Conservation (phyloP, 805 yeast genomes). For the Yamadazyma sp. region DNA sequence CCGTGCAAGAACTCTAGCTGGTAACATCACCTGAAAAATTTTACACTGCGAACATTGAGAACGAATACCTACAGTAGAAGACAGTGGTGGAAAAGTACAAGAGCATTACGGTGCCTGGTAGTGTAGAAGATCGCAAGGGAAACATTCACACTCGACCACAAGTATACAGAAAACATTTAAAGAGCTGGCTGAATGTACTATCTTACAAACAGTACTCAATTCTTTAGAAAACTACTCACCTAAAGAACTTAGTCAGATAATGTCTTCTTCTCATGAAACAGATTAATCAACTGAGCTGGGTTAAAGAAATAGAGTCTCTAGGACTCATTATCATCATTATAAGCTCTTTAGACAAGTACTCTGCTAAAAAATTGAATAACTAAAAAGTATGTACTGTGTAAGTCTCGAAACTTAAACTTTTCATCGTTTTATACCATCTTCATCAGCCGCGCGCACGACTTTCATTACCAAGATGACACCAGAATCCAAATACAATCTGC, state of each 20-base stretch:
- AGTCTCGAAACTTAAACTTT: neutral
- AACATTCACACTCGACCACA: neutral
- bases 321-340: slow-evolving; percentile 41
- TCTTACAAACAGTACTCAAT: neutral
- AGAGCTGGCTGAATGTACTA: neutral
- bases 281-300: slow-evolving; percentile 46
- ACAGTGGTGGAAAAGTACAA: neutral
- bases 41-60: neutral
- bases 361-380: slow-evolving; percentile 1
- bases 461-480: slow-evolving; percentile 1
- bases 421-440: too few species aligned
- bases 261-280: slow-evolving; percentile 37
- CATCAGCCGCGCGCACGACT: neutral
- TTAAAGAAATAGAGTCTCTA: slow-evolving; percentile 34
- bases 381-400: too few species aligned
- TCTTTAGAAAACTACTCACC: slow-evolving; percentile 9
- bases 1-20: slow-evolving; percentile 4
- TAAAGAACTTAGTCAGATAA: slow-evolving; percentile 14
- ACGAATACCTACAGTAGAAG: neutral
- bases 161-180: too few species aligned
- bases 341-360: slow-evolving; percentile 17
- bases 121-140: neutral
- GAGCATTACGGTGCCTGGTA: neutral
- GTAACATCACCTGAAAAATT: slow-evolving; percentile 2
- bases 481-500: slow-evolving; percentile 4